These are phyloP conservation scores for Teunomyces aglyptinius DNA, from an alignment of 805 yeast genomes.

Conservation along the genomic window DNA sequence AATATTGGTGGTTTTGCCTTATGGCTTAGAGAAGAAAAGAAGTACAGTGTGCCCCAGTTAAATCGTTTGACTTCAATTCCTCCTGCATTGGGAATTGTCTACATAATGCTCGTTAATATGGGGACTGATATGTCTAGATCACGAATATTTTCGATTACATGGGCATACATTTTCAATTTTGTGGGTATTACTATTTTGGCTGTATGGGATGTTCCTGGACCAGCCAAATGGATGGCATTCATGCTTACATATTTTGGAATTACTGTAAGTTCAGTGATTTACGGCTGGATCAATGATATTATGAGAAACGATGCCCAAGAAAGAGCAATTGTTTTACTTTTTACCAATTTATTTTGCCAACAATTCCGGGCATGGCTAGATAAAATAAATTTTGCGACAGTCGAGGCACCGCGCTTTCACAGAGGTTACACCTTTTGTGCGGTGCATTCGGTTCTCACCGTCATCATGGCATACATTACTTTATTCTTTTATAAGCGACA, in stretches of 20 bases:
- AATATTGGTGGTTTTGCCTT: constrained; percentile 52
- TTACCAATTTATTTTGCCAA: constrained; percentile 21
- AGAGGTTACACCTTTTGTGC: constrained; percentile 20
- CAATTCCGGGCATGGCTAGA: constrained; percentile 21
- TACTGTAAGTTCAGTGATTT: constrained; percentile 21
- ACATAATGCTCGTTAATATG: constrained; percentile 42
- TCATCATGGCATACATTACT: constrained; percentile 19
- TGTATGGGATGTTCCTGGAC: constrained; percentile 21
- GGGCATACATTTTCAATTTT: constrained; percentile 40
- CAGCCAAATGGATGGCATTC: constrained; percentile 26
- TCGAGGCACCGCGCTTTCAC: constrained; percentile 20
- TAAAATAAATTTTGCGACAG: constrained; percentile 20
- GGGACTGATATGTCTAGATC: constrained; percentile 52
- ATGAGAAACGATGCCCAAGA: constrained; percentile 20
- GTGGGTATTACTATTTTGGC: constrained; percentile 21
- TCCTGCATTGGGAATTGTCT: constrained; percentile 58
- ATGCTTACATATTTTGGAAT: constrained; percentile 21
- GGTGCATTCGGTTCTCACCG: constrained; percentile 9
- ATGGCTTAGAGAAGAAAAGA: constrained; percentile 25
- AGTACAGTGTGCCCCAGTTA: not conserved
- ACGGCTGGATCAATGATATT: constrained; percentile 24
- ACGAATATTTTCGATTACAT: constrained; percentile 51
- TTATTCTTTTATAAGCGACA: constrained; percentile 21
- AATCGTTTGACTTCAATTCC: constrained; percentile 42
- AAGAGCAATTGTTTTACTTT: constrained; percentile 20